phyloP scores from a whole-genome alignment of 2,329 filamentous ascomycete species.

The Kalmusia sp. region DNA sequence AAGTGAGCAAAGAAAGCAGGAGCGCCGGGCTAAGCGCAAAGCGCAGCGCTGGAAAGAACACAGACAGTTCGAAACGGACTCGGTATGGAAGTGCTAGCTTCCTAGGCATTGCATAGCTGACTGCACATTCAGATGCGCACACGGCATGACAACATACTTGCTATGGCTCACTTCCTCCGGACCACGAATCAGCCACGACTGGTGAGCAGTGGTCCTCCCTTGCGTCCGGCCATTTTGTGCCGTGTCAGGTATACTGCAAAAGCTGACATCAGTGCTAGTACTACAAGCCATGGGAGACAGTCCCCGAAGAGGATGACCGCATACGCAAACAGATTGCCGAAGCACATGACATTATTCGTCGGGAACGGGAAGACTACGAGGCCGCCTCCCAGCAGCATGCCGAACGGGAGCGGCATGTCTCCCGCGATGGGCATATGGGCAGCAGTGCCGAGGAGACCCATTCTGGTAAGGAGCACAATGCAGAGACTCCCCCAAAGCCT shows the following conservation, averaged over 20 bases:
- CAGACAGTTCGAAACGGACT: conserved; percentile 75
- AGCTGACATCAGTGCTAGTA: conserved; percentile 63
- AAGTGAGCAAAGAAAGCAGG: conserved; percentile 70
- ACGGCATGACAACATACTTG: conserved; percentile 74
- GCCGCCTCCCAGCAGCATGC: conserved; percentile 42
- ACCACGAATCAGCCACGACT: conserved; percentile 76
- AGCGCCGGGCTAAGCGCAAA: conserved; percentile 69
- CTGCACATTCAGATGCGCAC: conserved; percentile 69
- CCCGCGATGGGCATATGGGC: conserved; percentile 17
- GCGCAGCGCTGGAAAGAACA: conserved; percentile 72
- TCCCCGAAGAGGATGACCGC: conserved; percentile 69
- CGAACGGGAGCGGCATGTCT: conserved; percentile 25
- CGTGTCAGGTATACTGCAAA: conserved; percentile 14
- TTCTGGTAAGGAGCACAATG: conserved; percentile 34
- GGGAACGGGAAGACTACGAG: conserved; percentile 71
- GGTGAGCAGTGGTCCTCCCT: conserved; percentile 60
- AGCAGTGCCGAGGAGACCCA: conserved; percentile 22
- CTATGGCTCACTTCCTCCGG: conserved; percentile 74
- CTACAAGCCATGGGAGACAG: conserved; percentile 84
- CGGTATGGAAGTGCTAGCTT: conserved; percentile 59
- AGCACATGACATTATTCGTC: conserved; percentile 67
- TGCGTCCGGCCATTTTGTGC: background rate
- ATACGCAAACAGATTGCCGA: conserved; percentile 76
- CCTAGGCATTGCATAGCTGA: conserved; percentile 16
- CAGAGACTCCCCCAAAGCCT: conserved; percentile 25